Evolutionary conservation across 2,329 filamentous ascomycete species (phyloP), one percentile per base, ranked within the genome.

Genomic region (Eutypa lata): DNA sequence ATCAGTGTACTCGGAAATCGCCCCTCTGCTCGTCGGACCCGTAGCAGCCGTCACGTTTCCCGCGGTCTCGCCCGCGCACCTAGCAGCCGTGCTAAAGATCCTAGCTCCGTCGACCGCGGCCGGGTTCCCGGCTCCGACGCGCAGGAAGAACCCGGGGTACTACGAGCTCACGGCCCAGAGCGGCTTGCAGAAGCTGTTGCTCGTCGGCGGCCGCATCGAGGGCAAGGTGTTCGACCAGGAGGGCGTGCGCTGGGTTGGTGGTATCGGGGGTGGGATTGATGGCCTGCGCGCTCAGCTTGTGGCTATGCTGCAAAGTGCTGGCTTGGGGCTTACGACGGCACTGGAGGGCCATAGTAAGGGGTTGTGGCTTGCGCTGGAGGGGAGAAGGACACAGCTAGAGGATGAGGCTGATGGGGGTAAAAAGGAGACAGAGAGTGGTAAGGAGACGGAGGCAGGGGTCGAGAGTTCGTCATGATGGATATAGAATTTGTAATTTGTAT

Each of bases 301-400:
- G 50, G 76, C 77, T 57, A 82, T 96, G 74, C 78, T 99, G 69
- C 89, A 94, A 73, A 84, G 85, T 57, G 83, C 90, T 57, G 91
- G 92, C 40, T 82, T 90, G 52, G 85, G 87, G 53, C 72, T 99
- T 51, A 89, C 91, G 22, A 85, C 75, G 58, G 82, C 86, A n/a
- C 75, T 99, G 62, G 91, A 96, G 70, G 86, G 89, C 51, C 84
- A 89, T 47, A 81, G 87, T 55, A 90, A 87, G 78, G 92, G 83
- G 67, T 68, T 99, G 62, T 97, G 93, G 80, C 80, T 96, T 57
- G 90, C 93, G 13, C 76, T 99, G 64, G 93, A 97, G 77, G 84
- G 89, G 47, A 80, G 93, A 69, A 85, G 86, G 72, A 83, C 78
- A 47, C 88, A 93, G 74, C 71, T 99, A 69, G 91, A 97, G 66